Evolutionary conservation across 768 basidiomycete genomes (phyloP).

Genomic region (Agrocybe chaxingu): DNA sequence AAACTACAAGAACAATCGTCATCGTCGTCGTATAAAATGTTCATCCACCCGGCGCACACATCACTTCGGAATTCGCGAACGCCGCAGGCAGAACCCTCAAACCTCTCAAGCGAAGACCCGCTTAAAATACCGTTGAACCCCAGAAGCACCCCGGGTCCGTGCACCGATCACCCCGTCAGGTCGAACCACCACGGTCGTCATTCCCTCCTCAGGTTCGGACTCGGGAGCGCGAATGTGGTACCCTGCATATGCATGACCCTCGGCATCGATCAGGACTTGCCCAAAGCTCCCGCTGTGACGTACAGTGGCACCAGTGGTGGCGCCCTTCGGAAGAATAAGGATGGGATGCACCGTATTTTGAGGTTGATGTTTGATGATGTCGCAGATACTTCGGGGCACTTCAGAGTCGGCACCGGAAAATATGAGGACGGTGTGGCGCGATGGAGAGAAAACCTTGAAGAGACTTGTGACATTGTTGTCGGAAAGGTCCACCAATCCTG

Average conservation of each 20-base stretch:
- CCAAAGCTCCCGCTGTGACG: conserved; percentile 1
- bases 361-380: conserved; percentile 8
- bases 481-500: conserved; percentile 16
- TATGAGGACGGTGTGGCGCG: conserved; percentile 31
- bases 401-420: conserved; percentile 16
- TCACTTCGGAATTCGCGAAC: too few relatives aligned
- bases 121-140: conserved; percentile 13
- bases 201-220: not conserved
- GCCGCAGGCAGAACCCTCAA: too few relatives aligned
- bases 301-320: not conserved
- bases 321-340: conserved; percentile 6
- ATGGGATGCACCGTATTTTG: conserved; percentile 5
- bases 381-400: not conserved
- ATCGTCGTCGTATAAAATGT: too few relatives aligned
- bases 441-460: conserved; percentile 25
- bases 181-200: conserved; percentile 9
- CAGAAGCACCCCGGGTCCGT: conserved; percentile 6
- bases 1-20: too few relatives aligned
- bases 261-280: conserved; percentile 7
- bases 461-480: conserved; percentile 1
- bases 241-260: conserved; percentile 13
- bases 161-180: conserved; percentile 20
- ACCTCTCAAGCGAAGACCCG: conserved; percentile 6
- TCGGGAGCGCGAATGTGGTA: conserved; percentile 7
- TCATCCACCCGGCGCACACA: too few relatives aligned